phyloP scores from a whole-genome alignment of 495 filamentous ascomycete genomes.

The Penicillium samsonianum region DNA sequence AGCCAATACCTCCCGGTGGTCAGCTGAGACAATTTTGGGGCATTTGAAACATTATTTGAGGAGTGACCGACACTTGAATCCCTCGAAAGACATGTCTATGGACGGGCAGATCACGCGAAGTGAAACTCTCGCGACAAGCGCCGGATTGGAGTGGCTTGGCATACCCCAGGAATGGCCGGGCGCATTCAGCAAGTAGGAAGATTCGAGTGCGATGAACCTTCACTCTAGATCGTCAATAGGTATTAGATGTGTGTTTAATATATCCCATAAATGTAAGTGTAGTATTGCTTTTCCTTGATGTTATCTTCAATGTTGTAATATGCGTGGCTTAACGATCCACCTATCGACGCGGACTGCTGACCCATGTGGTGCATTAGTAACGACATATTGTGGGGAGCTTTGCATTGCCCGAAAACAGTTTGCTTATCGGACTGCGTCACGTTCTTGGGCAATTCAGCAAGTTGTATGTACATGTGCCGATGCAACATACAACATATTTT shows the following conservation, averaged over 20 bases:
- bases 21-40: slow-evolving; percentile 6
- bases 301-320: slow-evolving; percentile 4
- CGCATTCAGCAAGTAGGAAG: background rate
- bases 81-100: background rate
- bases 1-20: slow-evolving; percentile 1
- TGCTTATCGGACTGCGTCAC: background rate
- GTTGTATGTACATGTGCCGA: no score
- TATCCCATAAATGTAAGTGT: no score
- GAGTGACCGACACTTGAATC: background rate
- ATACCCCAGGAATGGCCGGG: slow-evolving; percentile 10
- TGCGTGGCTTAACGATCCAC: background rate
- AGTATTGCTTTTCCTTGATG: background rate
- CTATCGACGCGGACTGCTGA: background rate
- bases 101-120: background rate
- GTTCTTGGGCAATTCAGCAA: background rate
- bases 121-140: slow-evolving; percentile 9
- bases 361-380: slow-evolving; percentile 1
- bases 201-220: background rate
- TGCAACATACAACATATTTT: no score
- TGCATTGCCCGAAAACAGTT: slow-evolving; percentile 4
- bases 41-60: background rate
- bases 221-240: background rate
- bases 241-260: background rate
- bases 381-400: slow-evolving; percentile 3
- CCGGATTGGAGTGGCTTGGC: slow-evolving; percentile 8